These are phyloP conservation scores for Alternaria triticimaculans DNA, from an alignment of 2,329 filamentous ascomycete genomes.

Conservation along the genomic window DNA sequence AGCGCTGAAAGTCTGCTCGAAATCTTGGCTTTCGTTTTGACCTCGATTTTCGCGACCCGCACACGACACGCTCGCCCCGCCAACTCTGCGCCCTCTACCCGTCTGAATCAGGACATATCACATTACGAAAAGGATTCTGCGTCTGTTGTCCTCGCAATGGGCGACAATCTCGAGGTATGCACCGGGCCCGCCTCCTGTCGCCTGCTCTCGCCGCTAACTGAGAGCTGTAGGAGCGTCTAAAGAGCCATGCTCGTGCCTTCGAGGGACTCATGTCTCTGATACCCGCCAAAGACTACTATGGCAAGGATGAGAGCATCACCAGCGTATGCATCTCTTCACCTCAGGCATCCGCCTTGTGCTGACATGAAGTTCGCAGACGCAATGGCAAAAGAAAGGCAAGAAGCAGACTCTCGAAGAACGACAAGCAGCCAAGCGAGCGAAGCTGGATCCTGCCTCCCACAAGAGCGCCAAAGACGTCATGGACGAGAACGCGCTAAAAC, in stretches of 20 bases:
- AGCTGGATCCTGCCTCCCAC: slow-evolving; percentile 87
- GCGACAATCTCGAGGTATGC: slow-evolving; percentile 53
- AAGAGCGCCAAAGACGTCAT: slow-evolving; percentile 93
- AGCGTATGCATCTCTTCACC: slow-evolving; percentile 66
- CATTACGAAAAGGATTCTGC: not conserved
- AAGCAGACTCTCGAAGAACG: slow-evolving; percentile 91
- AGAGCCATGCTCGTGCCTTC: slow-evolving; percentile 74
- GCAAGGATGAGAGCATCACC: slow-evolving; percentile 69
- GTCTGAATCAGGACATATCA: not conserved
- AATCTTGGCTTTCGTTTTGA: slow-evolving; percentile 30
- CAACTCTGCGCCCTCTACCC: slow-evolving; percentile 12
- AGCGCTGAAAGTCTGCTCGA: slow-evolving; percentile 28
- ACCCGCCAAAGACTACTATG: slow-evolving; percentile 89
- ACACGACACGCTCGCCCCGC: slow-evolving; percentile 35
- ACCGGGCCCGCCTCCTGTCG: slow-evolving; percentile 26
- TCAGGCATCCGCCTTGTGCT: slow-evolving; percentile 14
- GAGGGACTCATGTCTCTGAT: slow-evolving; percentile 87
- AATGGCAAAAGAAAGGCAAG: slow-evolving; percentile 88
- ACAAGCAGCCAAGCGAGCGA: slow-evolving; percentile 71
- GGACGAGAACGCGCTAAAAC: slow-evolving; percentile 81
- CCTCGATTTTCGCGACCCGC: slow-evolving; percentile 31
- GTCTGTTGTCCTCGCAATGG: slow-evolving; percentile 31
- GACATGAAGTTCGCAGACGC: slow-evolving; percentile 65
- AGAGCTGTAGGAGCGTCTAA: slow-evolving; percentile 58
- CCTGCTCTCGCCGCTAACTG: slow-evolving; percentile 36